Conservation (phyloP, 306 rosid genomes). For the Quercus gilva region DNA sequence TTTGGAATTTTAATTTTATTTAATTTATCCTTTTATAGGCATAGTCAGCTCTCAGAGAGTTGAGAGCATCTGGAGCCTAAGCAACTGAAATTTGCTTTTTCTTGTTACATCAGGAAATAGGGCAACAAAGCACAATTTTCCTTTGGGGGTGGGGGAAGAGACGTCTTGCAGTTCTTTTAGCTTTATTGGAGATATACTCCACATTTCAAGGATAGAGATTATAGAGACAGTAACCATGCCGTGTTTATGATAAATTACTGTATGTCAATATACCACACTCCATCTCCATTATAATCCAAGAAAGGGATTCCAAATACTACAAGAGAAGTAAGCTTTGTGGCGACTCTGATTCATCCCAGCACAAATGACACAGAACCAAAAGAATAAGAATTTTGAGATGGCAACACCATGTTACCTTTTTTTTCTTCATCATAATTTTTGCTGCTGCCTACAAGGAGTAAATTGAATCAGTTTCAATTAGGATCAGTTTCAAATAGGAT, state of each 20-base stretch:
- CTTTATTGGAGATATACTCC: background rate
- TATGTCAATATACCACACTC: background rate
- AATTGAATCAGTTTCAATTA: conserved; percentile 23
- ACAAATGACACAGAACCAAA: background rate
- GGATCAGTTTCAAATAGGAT: conserved; percentile 23
- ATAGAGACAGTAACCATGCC: background rate
- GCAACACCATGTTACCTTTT: conserved; percentile 54
- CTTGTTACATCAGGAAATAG: background rate
- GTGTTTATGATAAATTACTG: background rate
- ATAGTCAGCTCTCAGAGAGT: background rate
- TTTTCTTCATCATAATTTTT: conserved; percentile 93
- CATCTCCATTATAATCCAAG: conserved; percentile 1
- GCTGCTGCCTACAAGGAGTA: conserved; percentile 72
- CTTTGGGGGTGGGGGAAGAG: too few relatives aligned
- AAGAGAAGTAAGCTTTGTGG: background rate
- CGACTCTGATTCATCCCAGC: background rate
- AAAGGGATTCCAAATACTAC: background rate
- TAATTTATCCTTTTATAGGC: background rate
- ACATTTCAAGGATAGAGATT: background rate
- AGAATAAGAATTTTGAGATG: background rate
- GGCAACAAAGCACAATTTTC: background rate
- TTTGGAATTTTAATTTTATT: background rate
- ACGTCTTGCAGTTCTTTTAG: background rate
- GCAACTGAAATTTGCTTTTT: background rate
- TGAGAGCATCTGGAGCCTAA: background rate